These are phyloP conservation scores for Citrus medica DNA, from an alignment of 345 rosid genomes.

Conservation along the genomic window DNA sequence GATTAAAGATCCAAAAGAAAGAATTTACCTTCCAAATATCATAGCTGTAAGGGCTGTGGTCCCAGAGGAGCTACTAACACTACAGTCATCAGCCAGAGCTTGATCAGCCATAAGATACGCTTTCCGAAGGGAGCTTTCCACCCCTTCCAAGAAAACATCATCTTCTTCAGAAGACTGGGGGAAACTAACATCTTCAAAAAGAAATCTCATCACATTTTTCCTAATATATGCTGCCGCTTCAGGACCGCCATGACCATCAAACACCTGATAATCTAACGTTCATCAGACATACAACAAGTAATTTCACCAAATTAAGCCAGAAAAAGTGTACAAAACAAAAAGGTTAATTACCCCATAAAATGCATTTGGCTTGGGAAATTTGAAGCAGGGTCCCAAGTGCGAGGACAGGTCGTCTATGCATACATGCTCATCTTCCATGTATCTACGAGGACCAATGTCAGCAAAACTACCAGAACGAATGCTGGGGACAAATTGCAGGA, in stretches of 20 bases:
- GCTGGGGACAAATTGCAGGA: constrained; percentile 43
- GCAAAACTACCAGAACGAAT: constrained; percentile 66
- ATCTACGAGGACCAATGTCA: constrained; percentile 52
- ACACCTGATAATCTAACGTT: constrained; percentile 39
- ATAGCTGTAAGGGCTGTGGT: constrained; percentile 80
- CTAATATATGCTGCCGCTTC: constrained; percentile 65
- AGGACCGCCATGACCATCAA: constrained; percentile 95
- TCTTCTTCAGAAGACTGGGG: constrained; percentile 56
- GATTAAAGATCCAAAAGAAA: background rate
- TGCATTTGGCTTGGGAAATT: constrained; percentile 58
- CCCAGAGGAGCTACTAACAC: constrained; percentile 70
- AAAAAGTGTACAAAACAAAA: background rate
- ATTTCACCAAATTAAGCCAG: constrained; percentile 8
- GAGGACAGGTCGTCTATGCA: constrained; percentile 51
- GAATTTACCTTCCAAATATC: constrained; percentile 58
- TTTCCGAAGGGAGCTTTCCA: constrained; percentile 46
- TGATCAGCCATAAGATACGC: constrained; percentile 73
- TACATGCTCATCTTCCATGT: constrained; percentile 73
- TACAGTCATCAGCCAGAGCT: constrained; percentile 60
- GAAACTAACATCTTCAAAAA: constrained; percentile 56
- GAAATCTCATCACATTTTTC: constrained; percentile 43
- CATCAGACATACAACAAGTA: constrained; percentile 8
- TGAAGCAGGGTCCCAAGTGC: constrained; percentile 39
- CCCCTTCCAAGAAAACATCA: constrained; percentile 42
- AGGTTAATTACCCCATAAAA: constrained; percentile 53